A percentile compares a stretch with the other conserved stretches of the same genome.
Evolutionary conservation across 768 basidiomycete species (phyloP).

Genomic region (Collybia sp.): DNA sequence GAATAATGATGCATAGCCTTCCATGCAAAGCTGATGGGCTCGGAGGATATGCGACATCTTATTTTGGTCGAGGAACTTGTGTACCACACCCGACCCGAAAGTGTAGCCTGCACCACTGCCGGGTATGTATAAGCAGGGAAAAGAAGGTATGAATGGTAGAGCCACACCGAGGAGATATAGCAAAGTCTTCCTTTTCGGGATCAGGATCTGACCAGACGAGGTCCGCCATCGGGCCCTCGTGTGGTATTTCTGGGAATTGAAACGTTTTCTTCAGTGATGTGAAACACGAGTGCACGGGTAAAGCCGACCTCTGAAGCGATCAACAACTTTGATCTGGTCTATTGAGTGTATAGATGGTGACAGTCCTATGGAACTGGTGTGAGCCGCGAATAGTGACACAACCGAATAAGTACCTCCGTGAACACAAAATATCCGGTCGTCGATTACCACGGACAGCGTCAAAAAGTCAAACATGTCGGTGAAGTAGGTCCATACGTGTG

Average conservation of each 20-base stretch:
- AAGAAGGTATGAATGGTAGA: conserved; percentile 7
- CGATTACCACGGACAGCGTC: conserved; percentile 95
- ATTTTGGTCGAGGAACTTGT: conserved; percentile 96
- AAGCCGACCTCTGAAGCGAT: conserved; percentile 86
- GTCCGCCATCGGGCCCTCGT: conserved; percentile 99
- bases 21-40: conserved; percentile 99
- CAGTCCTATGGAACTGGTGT: conserved; percentile 52
- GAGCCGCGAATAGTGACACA: conserved; percentile 4
- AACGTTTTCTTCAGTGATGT: conserved; percentile 17
- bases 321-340: conserved; percentile 99
- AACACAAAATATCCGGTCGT: conserved; percentile 98
- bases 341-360: conserved; percentile 98
- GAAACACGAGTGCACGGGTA: conserved; percentile 12
- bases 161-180: conserved; percentile 91
- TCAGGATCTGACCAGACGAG: conserved; percentile 99
- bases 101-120: conserved; percentile 96
- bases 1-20: conserved; percentile 96
- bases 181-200: conserved; percentile 98
- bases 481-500: conserved; percentile 98
- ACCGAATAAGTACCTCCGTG: conserved; percentile 69
- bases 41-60: conserved; percentile 96
- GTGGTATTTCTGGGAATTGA: conserved; percentile 79
- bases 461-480: conserved; percentile 99
- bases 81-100: conserved; percentile 95
- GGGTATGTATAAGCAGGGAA: conserved; percentile 12